Percentiles rank a stretch among this genome's conserved stretches.
Evolutionary conservation across 768 basidiomycete species (phyloP).

Genomic region (Trametopsis cervina): DNA sequence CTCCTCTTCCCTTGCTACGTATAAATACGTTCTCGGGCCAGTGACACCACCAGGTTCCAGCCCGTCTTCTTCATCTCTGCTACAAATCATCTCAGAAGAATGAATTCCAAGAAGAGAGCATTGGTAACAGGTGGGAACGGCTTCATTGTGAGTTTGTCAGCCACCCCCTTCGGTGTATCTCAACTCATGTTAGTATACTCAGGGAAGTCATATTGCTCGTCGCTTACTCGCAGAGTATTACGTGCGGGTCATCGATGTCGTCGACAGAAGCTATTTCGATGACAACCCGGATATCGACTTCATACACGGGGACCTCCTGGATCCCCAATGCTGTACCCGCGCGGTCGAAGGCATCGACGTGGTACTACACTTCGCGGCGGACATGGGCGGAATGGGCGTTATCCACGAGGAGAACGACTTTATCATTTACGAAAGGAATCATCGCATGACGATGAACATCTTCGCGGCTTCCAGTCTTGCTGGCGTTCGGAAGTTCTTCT

Average conservation of each 20-base stretch:
- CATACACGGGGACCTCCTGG: slow-evolving; percentile 39
- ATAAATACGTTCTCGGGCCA: no score
- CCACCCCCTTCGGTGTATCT: not conserved
- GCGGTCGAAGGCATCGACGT: slow-evolving; percentile 34
- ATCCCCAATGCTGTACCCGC: slow-evolving; percentile 30
- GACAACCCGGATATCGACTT: slow-evolving; percentile 27
- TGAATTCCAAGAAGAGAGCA: not conserved
- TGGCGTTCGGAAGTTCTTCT: slow-evolving; percentile 40
- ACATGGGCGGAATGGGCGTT: slow-evolving; percentile 60
- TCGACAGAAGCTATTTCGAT: slow-evolving; percentile 14
- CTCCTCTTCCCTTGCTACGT: not conserved
- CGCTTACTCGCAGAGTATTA: slow-evolving; percentile 28
- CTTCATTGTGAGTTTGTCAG: slow-evolving; percentile 12
- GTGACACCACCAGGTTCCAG: no score
- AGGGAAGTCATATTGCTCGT: slow-evolving; percentile 36
- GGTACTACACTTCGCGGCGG: slow-evolving; percentile 53
- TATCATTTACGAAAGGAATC: slow-evolving; percentile 42
- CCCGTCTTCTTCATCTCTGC: no score
- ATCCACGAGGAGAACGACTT: slow-evolving; percentile 47
- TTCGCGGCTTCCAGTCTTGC: slow-evolving; percentile 32
- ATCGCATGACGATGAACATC: slow-evolving; percentile 42
- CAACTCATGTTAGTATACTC: not conserved
- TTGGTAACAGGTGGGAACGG: slow-evolving; percentile 18
- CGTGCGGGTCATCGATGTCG: slow-evolving; percentile 40
- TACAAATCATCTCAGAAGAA: no score